Evolutionary conservation across 257 asterid genomes (phyloP), one percentile per base, ranked within the genome.

Genomic region (Solanum microdontum): DNA sequence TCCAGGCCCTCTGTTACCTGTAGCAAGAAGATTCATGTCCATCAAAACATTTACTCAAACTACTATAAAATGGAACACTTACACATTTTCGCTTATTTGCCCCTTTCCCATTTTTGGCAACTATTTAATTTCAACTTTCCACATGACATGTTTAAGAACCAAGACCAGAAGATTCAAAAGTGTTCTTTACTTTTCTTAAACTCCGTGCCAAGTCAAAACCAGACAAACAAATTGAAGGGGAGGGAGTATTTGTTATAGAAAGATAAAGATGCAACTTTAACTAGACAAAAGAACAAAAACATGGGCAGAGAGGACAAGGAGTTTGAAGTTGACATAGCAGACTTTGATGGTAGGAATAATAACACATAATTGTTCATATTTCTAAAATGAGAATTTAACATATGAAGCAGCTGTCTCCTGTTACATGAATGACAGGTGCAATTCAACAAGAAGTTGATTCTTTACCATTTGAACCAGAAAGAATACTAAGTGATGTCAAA

Each of bases 1-100:
- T 43, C 99, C 99, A 1, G 99, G 98, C 14, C 99, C 99, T 90
- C 99, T 89, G 51, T 95, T 97, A 69, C 99, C 99, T 97, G 91
- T 76, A 45, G 80, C 32, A 90, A 72, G 30, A 76, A 51, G 30
- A 39, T 19, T 60, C 84, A 37, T 39, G 23, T 8, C 28, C 51
- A 26, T n/a, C 37, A 60, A 33, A 26, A 87, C 23, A 66, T 84
- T 39, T 26, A 24, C 64, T 51, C n/a, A 13, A 66, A 64, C 62
- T 36, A 34, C 73, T 17, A 75, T 24, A 36, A 13, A 84, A 84
- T 84, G 37, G 30, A 36, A 11, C 14, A 64, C 32, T 48, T 3
- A 0, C 39, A 85, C 48, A 13, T 24, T 76, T 12, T 13, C 12
- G 4, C 17, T 37, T 39, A 12, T n/a, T 76, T 4, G 6, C 1